Evolutionary conservation across 2,329 filamentous ascomycete species (phyloP).

Genomic region (Tolypocladium tundrense): DNA sequence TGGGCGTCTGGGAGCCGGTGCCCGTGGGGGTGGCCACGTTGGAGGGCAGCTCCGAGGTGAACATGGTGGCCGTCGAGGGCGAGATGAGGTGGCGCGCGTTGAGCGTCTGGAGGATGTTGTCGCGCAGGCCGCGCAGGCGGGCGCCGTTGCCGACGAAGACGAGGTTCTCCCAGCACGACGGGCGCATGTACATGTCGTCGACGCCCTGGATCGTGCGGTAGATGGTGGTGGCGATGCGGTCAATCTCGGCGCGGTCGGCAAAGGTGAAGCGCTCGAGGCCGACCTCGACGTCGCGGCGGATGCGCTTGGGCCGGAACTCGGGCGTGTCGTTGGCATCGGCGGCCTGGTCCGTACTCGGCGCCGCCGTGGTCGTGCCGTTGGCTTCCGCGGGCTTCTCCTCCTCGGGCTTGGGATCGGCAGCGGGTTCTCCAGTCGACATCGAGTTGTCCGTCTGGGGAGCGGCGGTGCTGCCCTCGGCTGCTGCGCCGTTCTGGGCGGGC

Average conservation of each 20-base stretch:
- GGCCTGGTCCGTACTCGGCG: background rate
- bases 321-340: conserved; percentile 16
- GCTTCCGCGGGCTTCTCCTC: background rate
- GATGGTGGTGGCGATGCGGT: conserved; percentile 74
- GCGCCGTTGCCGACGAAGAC: conserved; percentile 86
- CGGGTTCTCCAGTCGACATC: background rate
- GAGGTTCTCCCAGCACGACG: conserved; percentile 82
- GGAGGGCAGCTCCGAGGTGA: conserved; percentile 91
- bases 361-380: background rate
- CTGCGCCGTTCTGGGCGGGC: background rate
- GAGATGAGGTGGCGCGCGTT: conserved; percentile 79
- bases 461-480: background rate
- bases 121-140: conserved; percentile 66
- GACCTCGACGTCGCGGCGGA: conserved; percentile 62
- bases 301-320: conserved; percentile 41
- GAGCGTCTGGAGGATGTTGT: conserved; percentile 74
- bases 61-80: conserved; percentile 87
- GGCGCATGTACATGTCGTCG: conserved; percentile 73
- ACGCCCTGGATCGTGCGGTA: conserved; percentile 76
- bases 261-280: conserved; percentile 66
- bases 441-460: background rate
- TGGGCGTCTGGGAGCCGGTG: conserved; percentile 86
- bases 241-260: conserved; percentile 61
- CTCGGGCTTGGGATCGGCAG: background rate
- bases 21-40: conserved; percentile 85